Conservation (phyloP, 108 stramenopile species). For the Ochromonas danica region DNA sequence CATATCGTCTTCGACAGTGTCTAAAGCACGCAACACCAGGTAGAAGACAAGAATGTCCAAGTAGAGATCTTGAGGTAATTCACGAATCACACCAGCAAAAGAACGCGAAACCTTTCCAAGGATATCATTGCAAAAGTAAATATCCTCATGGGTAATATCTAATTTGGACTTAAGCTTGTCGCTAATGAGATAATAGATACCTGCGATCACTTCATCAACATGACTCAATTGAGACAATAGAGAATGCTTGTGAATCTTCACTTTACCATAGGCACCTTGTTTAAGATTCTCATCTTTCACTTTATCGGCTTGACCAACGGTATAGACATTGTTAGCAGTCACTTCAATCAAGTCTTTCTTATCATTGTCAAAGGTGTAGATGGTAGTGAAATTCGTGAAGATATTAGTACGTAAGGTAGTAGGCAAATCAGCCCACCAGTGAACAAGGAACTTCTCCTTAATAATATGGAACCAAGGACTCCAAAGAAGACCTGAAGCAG, state of each 20-base stretch:
- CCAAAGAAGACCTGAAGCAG: conserved; percentile 59
- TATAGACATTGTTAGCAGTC: conserved; percentile 44
- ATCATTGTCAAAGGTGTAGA: conserved; percentile 80
- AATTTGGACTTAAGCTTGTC: conserved; percentile 37
- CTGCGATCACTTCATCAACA: conserved; percentile 82
- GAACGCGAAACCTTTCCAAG: conserved; percentile 87
- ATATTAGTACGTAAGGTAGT: conserved; percentile 72
- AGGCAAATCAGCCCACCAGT: conserved; percentile 78
- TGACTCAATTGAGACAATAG: conserved; percentile 69
- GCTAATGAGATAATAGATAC: conserved; percentile 69
- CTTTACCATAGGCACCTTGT: conserved; percentile 97
- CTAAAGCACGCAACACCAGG: conserved; percentile 88
- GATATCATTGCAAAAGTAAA: conserved; percentile 91
- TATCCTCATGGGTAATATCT: conserved; percentile 62
- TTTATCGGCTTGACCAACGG: neutral
- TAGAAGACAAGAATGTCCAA: conserved; percentile 95
- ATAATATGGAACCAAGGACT: conserved; percentile 88
- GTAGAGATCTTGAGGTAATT: conserved; percentile 75
- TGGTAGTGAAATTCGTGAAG: conserved; percentile 63
- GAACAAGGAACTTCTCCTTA: conserved; percentile 69
- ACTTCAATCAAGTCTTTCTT: conserved; percentile 75
- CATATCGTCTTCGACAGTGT: conserved; percentile 99
- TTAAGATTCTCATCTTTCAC: conserved; percentile 50
- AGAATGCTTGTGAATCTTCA: conserved; percentile 69
- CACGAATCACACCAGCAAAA: conserved; percentile 96